Evolutionary conservation across 164 flowering plant genomes (phyloP), one percentile per base, ranked within the genome.

Genomic region (Dillenia suffruticosa): DNA sequence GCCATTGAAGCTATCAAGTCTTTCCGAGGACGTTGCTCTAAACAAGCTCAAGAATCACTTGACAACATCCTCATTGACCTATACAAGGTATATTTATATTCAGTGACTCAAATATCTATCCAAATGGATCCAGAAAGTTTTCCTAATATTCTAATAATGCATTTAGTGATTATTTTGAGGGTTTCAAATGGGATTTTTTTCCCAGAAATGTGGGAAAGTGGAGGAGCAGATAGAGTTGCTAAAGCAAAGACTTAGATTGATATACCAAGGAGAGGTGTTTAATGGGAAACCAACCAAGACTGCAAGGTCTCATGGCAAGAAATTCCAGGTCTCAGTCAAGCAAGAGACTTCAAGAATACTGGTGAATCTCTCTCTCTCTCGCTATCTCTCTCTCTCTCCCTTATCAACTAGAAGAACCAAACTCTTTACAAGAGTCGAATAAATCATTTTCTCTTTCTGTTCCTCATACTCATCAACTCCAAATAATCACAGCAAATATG

Each of bases 301-400:
- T 0, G 91, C 91, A 0, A 76, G 91, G 4, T 86, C 91, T 44
- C 91, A 86, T 68, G 91, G 91, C 47, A 86, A 84, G 78, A 86
- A 84, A 73, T 83, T 84, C 50, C 91, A 84, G 46, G 86, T 86
- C 47, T 77, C 91, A 16, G 67, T 86, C 53, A 64, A 73, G 66
- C 85, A 80, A 75, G 91, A 86, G 64, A 82, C 78, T 5, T 70
- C 91, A 12, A 80, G 89, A 68, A 71, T 85, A 49, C 66, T 85
- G 78, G 90, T 85, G 77, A 58, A 8, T 62, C 46, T 50, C 9
- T 50, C 14, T 12, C 15, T 12, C 15, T 50, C 15, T 50, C 12
- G 1, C n/a, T n/a, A n/a, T 50, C 15, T 50, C 16, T 50, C 9
- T 50, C 16, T 50, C 16, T 50, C n/a, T 50, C 12, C 8, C 15